Percentiles rank a stretch among this genome's conserved stretches.
Evolutionary conservation across 2,329 filamentous ascomycete genomes (phyloP).

Genomic region (Podosphaera leucotricha): DNA sequence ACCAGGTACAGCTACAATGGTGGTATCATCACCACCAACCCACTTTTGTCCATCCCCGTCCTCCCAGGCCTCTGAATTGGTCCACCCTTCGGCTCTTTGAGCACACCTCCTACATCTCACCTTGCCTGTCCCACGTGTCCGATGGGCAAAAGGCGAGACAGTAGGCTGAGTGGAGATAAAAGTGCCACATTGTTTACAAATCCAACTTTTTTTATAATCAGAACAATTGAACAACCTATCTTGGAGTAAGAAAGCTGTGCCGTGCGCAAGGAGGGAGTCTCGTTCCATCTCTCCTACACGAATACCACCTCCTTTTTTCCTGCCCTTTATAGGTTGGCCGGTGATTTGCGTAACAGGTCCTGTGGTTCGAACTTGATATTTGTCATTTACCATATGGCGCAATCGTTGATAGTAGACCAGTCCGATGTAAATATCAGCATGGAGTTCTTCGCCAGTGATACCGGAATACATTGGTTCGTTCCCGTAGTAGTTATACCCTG

Average conservation of each 20-base stretch:
- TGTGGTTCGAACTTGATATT: constrained; percentile 92
- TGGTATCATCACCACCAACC: constrained; percentile 75
- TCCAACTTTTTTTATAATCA: constrained; percentile 72
- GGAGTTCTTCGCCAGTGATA: constrained; percentile 82
- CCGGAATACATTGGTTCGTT: constrained; percentile 98
- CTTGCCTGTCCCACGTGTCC: constrained; percentile 40
- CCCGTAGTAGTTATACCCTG: constrained; percentile 93
- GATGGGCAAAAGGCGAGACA: constrained; percentile 38
- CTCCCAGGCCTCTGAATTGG: constrained; percentile 64
- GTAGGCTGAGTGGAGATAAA: constrained; percentile 76
- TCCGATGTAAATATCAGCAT: constrained; percentile 87
- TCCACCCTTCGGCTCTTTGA: constrained; percentile 15
- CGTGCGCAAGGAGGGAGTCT: constrained; percentile 82
- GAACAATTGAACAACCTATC: constrained; percentile 94
- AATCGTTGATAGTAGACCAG: constrained; percentile 97
- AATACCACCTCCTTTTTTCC: constrained; percentile 92
- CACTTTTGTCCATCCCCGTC: constrained; percentile 68
- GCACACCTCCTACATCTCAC: constrained; percentile 68
- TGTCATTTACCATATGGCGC: constrained; percentile 99
- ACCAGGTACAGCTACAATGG: constrained; percentile 75
- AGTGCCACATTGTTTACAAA: constrained; percentile 71
- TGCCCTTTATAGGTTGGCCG: constrained; percentile 88
- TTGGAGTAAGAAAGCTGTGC: constrained; percentile 81
- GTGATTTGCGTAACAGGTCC: constrained; percentile 78
- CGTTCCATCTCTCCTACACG: constrained; percentile 99